Evolutionary conservation across 306 rosid species (phyloP).

Genomic region (Prunus mongolica): DNA sequence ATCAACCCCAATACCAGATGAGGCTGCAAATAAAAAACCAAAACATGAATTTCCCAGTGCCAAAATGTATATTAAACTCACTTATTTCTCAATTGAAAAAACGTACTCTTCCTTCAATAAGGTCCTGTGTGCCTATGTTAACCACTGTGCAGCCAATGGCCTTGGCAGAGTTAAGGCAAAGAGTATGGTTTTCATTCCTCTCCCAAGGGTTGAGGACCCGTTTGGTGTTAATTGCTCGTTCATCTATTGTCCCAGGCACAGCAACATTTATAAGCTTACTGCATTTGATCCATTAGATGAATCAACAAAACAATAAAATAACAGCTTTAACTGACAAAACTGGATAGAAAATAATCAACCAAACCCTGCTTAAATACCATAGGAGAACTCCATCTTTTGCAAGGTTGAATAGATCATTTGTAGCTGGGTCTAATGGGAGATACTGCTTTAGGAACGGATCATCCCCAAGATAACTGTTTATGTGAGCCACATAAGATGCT

Average conservation of each 20-base stretch:
- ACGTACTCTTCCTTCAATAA: constrained; percentile 93
- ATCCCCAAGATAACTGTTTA: constrained; percentile 90
- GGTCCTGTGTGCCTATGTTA: constrained; percentile 88
- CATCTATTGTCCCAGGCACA: constrained; percentile 97
- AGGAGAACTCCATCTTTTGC: constrained; percentile 91
- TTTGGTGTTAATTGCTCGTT: constrained; percentile 85
- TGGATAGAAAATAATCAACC: constrained; percentile 22
- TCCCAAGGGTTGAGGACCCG: constrained; percentile 75
- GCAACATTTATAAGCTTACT: constrained; percentile 99
- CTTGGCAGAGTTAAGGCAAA: constrained; percentile 98
- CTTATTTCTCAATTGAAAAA: constrained; percentile 7
- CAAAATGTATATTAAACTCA: not conserved
- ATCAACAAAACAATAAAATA: constrained; percentile 21
- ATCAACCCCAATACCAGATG: constrained; percentile 87
- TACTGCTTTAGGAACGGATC: constrained; percentile 74
- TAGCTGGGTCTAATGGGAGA: constrained; percentile 77
- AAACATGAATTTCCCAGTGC: constrained; percentile 16
- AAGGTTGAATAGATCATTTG: constrained; percentile 65
- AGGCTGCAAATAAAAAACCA: constrained; percentile 65
- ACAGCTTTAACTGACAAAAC: constrained; percentile 16
- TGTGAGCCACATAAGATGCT: constrained; percentile 78
- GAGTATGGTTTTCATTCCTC: constrained; percentile 92
- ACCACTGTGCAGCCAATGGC: constrained; percentile 99
- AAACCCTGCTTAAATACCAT: constrained; percentile 59
- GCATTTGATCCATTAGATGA: constrained; percentile 34